A percentile compares a stretch with the other conserved stretches of the same genome.
These are phyloP conservation scores for Penicillium herquei DNA, from an alignment of 495 filamentous ascomycete genomes.

Conservation along the genomic window DNA sequence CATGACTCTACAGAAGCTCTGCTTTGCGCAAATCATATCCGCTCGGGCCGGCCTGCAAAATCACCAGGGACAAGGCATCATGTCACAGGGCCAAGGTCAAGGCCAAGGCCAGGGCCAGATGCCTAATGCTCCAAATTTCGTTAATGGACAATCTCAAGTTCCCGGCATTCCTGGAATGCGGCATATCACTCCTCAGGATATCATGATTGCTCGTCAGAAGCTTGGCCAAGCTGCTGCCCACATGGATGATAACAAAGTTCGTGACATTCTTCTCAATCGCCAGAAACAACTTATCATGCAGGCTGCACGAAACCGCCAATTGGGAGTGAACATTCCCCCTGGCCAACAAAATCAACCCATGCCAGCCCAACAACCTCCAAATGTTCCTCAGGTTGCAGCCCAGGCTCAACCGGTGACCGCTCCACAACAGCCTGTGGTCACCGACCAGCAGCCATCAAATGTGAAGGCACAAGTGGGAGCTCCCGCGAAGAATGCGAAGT, in stretches of 20 bases:
- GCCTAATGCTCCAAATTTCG: constrained; percentile 37
- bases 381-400: constrained; percentile 21
- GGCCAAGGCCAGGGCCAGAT: constrained; percentile 32
- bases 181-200: constrained; percentile 43
- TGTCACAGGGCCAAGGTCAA: constrained; percentile 17
- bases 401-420: constrained; percentile 24
- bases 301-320: constrained; percentile 28
- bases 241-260: constrained; percentile 56
- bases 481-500: constrained; percentile 29
- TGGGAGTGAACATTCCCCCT: constrained; percentile 12
- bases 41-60: constrained; percentile 18
- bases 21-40: constrained; percentile 45
- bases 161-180: constrained; percentile 26
- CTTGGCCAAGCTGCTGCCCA: constrained; percentile 39
- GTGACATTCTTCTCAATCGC: constrained; percentile 36
- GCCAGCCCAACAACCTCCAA: constrained; percentile 30
- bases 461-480: constrained; percentile 23
- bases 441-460: constrained; percentile 14
- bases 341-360: constrained; percentile 32
- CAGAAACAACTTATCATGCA: constrained; percentile 34
- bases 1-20: constrained; percentile 50
- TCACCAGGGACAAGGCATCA: constrained; percentile 25
- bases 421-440: constrained; percentile 20
- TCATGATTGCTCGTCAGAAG: constrained; percentile 42
- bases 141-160: constrained; percentile 26